Evolutionary conservation across 179 eudicot genomes (phyloP).

Genomic region (Amaranthus tricolor): DNA sequence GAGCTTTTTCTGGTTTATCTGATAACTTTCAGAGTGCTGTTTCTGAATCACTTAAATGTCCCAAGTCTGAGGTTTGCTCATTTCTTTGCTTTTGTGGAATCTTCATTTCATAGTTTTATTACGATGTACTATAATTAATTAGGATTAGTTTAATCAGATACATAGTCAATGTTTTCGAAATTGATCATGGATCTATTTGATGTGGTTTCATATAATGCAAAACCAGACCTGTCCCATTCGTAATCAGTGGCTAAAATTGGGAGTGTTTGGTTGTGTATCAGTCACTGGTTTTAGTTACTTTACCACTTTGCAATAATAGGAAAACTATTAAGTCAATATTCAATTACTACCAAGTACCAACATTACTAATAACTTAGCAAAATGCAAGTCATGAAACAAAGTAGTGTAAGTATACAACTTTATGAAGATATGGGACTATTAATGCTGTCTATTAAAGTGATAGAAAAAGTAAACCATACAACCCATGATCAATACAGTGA

Average conservation of each 20-base stretch:
- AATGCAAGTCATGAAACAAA: not conserved
- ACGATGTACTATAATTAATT: not conserved
- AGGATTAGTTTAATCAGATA: not conserved
- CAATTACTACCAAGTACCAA: not conserved
- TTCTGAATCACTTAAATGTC: slow-evolving; percentile 23
- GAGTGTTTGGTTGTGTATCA: not conserved
- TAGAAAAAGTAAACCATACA: not conserved
- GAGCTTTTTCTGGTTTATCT: slow-evolving; percentile 30
- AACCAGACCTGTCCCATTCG: not conserved
- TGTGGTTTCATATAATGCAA: not conserved
- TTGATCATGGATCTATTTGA: not conserved
- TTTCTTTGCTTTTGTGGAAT: not conserved
- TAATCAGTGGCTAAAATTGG: not conserved
- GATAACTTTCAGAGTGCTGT: slow-evolving; percentile 19
- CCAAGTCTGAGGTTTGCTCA: slow-evolving; percentile 34
- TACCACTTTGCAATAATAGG: not conserved
- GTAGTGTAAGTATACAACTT: not conserved
- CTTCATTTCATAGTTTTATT: not conserved
- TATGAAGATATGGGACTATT: not conserved
- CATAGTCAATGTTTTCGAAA: not conserved
- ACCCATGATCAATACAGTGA: too few species aligned
- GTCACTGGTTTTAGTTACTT: not conserved
- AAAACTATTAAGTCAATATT: not conserved
- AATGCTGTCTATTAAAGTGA: not conserved
- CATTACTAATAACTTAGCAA: not conserved